Evolutionary conservation across 805 yeast genomes (phyloP), one percentile per base, ranked within the genome.

Genomic region (Pichia deserticola): DNA sequence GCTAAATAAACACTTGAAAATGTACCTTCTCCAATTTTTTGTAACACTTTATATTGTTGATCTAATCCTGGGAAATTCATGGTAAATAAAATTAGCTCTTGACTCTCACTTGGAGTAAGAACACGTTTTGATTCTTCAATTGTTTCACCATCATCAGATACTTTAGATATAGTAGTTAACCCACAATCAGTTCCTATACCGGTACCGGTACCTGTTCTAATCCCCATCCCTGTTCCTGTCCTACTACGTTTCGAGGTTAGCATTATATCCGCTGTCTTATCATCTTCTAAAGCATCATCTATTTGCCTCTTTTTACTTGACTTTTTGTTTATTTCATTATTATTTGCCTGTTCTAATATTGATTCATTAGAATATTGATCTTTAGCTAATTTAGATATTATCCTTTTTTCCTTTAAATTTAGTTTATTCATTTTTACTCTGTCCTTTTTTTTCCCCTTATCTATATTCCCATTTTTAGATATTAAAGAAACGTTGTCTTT

Each of bases 11-110:
- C 95, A 33, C 79, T 75, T 4, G 90, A 84, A 56, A 86, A 86
- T 0, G 95, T 90, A 29, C 95, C 95, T 63, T 86, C 93, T 8
- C 95, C 95, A 54, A 86, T 75, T 59, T 75, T 74, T 41, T 70
- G 70, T 4, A 73, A 47, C 30, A 79, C 58, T 47, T 63, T 63
- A 56, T 75, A 79, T 38, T 59, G 60, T 7, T 54, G 29, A 4
- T 60, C 57, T 40, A 68, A 55, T 6, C 60, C 60, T 12, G 69
- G 68, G 45, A 69, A 67, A 8, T 69, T 55, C 36, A 53, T 52
- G 13, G 52, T 43, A 33, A 67, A 52, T 4, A 56, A 42, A 36
- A 60, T 65, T 45, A 60, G 57, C 54, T 75, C 78, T 41, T 68
- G 68, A 33, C 58, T 59, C 40, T 68, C 56, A 20, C 56, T 62